Evolutionary conservation across 2,329 filamentous ascomycete genomes (phyloP).

Genomic region (Colletotrichum destructivum): DNA sequence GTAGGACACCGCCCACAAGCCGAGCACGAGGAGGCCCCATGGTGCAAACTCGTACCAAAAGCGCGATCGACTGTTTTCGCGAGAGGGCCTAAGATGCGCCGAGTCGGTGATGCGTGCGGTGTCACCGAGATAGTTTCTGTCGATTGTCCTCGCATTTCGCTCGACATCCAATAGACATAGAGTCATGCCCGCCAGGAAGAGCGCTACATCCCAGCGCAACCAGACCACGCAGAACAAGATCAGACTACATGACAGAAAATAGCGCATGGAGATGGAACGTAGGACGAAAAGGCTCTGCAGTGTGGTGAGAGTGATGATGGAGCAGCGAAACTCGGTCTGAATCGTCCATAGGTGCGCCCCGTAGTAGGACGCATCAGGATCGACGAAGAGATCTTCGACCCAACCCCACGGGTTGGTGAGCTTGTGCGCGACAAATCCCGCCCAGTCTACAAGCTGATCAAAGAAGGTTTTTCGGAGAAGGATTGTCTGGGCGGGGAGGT

Average conservation of each 20-base stretch:
- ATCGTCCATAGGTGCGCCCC: slow-evolving; percentile 73
- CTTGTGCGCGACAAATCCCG: slow-evolving; percentile 43
- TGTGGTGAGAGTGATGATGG: slow-evolving; percentile 51
- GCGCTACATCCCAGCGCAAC: not conserved
- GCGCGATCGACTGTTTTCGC: not conserved
- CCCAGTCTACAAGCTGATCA: slow-evolving; percentile 64
- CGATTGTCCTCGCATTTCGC: not conserved
- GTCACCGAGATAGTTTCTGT: not conserved
- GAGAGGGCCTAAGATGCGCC: not conserved
- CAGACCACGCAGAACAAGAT: not conserved
- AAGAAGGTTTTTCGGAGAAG: slow-evolving; percentile 42
- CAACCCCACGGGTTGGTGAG: not conserved
- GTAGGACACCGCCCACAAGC: not conserved
- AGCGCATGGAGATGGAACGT: not conserved
- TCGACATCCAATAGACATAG: not conserved
- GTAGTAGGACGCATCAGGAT: slow-evolving; percentile 61
- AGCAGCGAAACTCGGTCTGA: slow-evolving; percentile 71
- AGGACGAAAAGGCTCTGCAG: slow-evolving; percentile 63
- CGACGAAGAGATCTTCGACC: slow-evolving; percentile 24
- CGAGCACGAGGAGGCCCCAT: not conserved
- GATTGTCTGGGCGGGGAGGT: not conserved
- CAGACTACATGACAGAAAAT: not conserved
- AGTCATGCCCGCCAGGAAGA: not conserved
- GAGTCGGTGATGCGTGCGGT: not conserved
- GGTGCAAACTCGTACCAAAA: not conserved